phyloP scores from a whole-genome alignment of 768 basidiomycete genomes.

The Infundibulicybe gibba region DNA sequence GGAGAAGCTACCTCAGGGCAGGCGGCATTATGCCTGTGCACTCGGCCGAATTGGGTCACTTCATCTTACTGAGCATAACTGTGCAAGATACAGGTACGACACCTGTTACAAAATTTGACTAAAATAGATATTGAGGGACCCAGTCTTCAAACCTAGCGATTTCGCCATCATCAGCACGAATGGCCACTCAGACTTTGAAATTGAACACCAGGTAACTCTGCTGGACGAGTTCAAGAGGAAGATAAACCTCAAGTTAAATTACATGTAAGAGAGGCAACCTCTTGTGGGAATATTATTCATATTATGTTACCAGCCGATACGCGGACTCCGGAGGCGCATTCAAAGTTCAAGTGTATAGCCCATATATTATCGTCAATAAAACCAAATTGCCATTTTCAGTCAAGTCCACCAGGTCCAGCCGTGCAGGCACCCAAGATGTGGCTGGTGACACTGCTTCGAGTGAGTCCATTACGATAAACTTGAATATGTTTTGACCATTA shows the following conservation, averaged over 20 bases:
- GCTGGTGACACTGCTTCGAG: conserved; percentile 78
- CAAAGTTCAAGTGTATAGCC: conserved; percentile 91
- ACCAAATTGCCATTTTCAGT: conserved; percentile 81
- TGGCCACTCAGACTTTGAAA: conserved; percentile 82
- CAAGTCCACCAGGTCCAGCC: conserved; percentile 57
- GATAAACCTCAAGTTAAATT: conserved; percentile 81
- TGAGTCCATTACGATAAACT: conserved; percentile 23
- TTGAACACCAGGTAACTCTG: conserved; percentile 69
- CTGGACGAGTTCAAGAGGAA: conserved; percentile 74
- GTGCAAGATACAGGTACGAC: conserved; percentile 84
- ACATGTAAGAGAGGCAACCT: conserved; percentile 57
- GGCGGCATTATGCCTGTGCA: conserved; percentile 97
- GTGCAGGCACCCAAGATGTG: conserved; percentile 67
- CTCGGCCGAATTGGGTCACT: conserved; percentile 87
- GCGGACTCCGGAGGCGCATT: conserved; percentile 93
- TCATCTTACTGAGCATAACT: conserved; percentile 85
- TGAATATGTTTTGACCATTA: conserved; percentile 1
- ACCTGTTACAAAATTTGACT: neutral
- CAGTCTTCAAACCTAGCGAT: conserved; percentile 91
- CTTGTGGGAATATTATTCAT: neutral
- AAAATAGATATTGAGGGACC: neutral
- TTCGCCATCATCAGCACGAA: conserved; percentile 98
- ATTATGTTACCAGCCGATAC: conserved; percentile 49
- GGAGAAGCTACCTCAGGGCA: conserved; percentile 88
- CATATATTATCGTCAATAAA: conserved; percentile 91